phyloP scores from a whole-genome alignment of 139 green algal genomes.

The Chlamydomonas urium region DNA sequence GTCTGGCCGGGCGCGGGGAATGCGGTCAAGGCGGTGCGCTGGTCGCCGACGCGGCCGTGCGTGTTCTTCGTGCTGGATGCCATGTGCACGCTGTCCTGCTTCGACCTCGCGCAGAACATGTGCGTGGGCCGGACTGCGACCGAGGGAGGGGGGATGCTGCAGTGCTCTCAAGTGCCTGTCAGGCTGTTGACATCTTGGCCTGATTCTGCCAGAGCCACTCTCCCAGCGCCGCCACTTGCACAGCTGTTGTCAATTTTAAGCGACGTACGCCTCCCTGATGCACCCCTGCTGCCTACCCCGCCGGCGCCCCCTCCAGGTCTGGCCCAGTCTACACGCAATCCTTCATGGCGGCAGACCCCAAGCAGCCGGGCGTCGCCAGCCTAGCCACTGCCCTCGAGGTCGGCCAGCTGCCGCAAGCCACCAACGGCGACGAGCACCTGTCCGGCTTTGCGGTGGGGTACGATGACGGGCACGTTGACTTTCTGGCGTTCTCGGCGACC shows the following conservation, averaged over 20 bases:
- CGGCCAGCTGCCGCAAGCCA: neutral
- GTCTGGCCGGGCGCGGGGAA: slow-evolving; percentile 25
- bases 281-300: neutral
- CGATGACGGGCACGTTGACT: slow-evolving; percentile 36
- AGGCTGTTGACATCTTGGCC: too few species aligned
- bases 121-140: neutral
- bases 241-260: too few species aligned
- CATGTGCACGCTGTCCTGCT: slow-evolving; percentile 27
- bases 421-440: neutral
- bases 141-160: neutral
- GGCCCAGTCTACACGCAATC: slow-evolving; percentile 5
- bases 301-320: neutral
- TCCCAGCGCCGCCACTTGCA: too few species aligned
- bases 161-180: too few species aligned
- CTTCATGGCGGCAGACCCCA: slow-evolving; percentile 14
- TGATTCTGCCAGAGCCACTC: too few species aligned
- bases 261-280: too few species aligned
- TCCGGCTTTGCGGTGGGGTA: slow-evolving; percentile 21
- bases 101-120: slow-evolving; percentile 32
- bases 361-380: neutral
- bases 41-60: slow-evolving; percentile 28
- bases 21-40: slow-evolving; percentile 21
- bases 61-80: slow-evolving; percentile 38
- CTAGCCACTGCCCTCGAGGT: slow-evolving; percentile 5
- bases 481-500: slow-evolving; percentile 18